Evolutionary conservation across 1,139 yeast genomes (phyloP).

Genomic region (Geotrichum macrosporum): DNA sequence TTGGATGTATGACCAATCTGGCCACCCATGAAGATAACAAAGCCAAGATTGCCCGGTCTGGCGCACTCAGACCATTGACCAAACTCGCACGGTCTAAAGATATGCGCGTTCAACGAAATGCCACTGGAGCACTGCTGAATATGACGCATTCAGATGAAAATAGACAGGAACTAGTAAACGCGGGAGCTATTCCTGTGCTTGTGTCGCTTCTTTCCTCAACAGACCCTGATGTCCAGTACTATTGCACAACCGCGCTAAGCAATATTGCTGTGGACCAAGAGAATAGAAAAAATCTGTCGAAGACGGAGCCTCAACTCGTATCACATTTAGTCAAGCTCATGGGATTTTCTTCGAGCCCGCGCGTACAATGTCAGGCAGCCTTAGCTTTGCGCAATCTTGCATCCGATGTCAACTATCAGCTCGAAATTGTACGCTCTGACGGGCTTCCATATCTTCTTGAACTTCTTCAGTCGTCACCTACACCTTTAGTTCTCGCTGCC

Average conservation of each 20-base stretch:
- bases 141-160: constrained; percentile 98
- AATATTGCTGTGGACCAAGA: constrained; percentile 95
- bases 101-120: constrained; percentile 93
- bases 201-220: constrained; percentile 79
- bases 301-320: constrained; percentile 89
- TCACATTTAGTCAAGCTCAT: constrained; percentile 80
- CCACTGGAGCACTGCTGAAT: constrained; percentile 94
- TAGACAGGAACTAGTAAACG: constrained; percentile 92
- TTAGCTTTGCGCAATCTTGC: constrained; percentile 93
- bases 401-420: constrained; percentile 84
- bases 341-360: constrained; percentile 81
- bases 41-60: constrained; percentile 90
- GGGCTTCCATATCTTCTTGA: constrained; percentile 93
- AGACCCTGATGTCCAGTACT: constrained; percentile 96
- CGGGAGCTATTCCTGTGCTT: constrained; percentile 96
- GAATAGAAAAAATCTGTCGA: constrained; percentile 81
- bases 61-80: constrained; percentile 93
- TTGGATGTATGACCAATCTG: constrained; percentile 94
- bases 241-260: constrained; percentile 94
- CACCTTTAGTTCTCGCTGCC: constrained; percentile 89
- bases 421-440: constrained; percentile 82
- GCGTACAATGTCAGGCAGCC: constrained; percentile 98
- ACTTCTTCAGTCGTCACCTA: constrained; percentile 80
- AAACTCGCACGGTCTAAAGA: constrained; percentile 91
- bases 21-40: constrained; percentile 99